phyloP scores from a whole-genome alignment of 306 rosid species.

The Lupinus albus region DNA sequence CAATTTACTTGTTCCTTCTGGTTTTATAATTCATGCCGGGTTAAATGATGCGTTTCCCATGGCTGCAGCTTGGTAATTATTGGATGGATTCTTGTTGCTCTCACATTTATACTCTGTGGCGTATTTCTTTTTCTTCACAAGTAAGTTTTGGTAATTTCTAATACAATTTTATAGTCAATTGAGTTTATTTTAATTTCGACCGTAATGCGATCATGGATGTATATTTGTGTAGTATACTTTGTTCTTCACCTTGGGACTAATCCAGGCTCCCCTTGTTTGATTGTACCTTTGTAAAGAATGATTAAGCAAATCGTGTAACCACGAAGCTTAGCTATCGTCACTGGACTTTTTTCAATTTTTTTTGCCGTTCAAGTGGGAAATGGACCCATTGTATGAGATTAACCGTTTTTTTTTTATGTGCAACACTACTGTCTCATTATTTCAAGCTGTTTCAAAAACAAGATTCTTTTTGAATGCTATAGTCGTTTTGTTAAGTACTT shows the following conservation, averaged over 20 bases:
- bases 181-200: slow-evolving; percentile 5
- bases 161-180: not conserved
- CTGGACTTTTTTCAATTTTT: slow-evolving; percentile 14
- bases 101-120: slow-evolving; percentile 72
- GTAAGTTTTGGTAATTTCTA: slow-evolving; percentile 50
- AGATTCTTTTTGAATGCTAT: slow-evolving; percentile 8
- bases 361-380: slow-evolving; percentile 1
- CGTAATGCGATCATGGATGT: slow-evolving; percentile 19
- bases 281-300: not conserved
- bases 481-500: not conserved
- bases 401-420: not conserved
- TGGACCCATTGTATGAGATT: slow-evolving; percentile 7
- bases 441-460: not conserved
- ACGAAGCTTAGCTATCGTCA: not conserved
- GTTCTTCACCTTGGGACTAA: slow-evolving; percentile 3
- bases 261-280: not conserved
- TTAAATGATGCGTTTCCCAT: slow-evolving; percentile 30
- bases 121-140: slow-evolving; percentile 76
- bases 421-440: not conserved
- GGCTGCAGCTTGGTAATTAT: slow-evolving; percentile 58
- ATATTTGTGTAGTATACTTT: not conserved
- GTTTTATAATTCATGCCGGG: not conserved
- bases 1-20: not conserved
- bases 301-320: slow-evolving; percentile 5
- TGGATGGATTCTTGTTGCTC: slow-evolving; percentile 77